phyloP scores from a whole-genome alignment of 2,329 filamentous ascomycete species.

The Beauveria australis region DNA sequence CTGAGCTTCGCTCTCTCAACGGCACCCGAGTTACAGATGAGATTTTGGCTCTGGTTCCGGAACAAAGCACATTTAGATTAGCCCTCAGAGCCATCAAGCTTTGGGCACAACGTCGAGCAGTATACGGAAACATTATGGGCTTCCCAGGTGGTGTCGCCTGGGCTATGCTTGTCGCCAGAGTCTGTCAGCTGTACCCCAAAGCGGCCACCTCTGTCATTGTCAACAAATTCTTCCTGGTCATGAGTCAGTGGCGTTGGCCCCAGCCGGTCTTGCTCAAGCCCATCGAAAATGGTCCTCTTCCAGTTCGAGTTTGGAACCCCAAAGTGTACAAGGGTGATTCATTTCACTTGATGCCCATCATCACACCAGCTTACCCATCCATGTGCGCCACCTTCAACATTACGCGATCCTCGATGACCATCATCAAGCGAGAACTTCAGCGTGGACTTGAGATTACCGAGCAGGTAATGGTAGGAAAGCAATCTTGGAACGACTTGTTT shows the following conservation, averaged over 20 bases:
- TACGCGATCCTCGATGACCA: conserved; percentile 71
- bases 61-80: conserved; percentile 80
- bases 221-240: conserved; percentile 88
- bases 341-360: conserved; percentile 93
- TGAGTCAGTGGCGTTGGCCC: conserved; percentile 89
- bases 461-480: conserved; percentile 68
- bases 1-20: conserved; percentile 82
- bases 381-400: conserved; percentile 98
- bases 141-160: conserved; percentile 96
- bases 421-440: conserved; percentile 76
- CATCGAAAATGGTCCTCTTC: conserved; percentile 73
- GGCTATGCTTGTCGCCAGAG: conserved; percentile 93
- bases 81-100: conserved; percentile 90
- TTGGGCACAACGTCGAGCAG: conserved; percentile 86
- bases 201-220: conserved; percentile 84
- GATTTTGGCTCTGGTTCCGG: conserved; percentile 80
- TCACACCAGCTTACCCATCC: conserved; percentile 92
- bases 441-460: conserved; percentile 70
- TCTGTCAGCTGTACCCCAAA: conserved; percentile 93
- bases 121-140: conserved; percentile 93
- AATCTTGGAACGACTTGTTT: conserved; percentile 82
- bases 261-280: conserved; percentile 84
- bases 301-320: conserved; percentile 90
- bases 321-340: conserved; percentile 74
- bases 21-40: conserved; percentile 92